Percentiles rank a stretch among this genome's conserved stretches.
Evolutionary conservation across 2,329 filamentous ascomycete genomes (phyloP).

Genomic region (Exophiala viscosa): DNA sequence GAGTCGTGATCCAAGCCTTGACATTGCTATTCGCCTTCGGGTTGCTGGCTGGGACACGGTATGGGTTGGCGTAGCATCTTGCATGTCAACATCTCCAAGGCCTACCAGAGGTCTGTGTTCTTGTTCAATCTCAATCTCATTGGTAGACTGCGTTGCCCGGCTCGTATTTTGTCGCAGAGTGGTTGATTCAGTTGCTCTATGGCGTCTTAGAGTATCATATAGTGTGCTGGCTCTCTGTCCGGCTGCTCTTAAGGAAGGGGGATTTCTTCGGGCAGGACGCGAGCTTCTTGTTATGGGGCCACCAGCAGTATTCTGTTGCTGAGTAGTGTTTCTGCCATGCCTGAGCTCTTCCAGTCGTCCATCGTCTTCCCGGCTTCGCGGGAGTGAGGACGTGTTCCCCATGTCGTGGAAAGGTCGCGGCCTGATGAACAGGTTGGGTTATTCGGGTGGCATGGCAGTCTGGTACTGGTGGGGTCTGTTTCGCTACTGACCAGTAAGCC

Average conservation of each 20-base stretch:
- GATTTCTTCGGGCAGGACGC: conserved; percentile 16
- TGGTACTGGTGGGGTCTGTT: not conserved
- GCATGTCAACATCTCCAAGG: conserved; percentile 31
- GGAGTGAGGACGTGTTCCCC: conserved; percentile 21
- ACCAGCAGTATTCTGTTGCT: not conserved
- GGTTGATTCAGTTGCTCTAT: conserved; percentile 22
- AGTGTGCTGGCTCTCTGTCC: conserved; percentile 22
- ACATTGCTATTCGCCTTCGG: conserved; percentile 46
- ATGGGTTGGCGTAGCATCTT: conserved; percentile 24
- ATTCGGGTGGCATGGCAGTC: conserved; percentile 18
- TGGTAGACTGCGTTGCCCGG: conserved; percentile 17
- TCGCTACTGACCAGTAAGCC: not conserved
- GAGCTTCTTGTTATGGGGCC: conserved; percentile 7
- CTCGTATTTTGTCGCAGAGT: conserved; percentile 11
- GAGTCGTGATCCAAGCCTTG: conserved; percentile 45
- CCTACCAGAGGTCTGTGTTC: conserved; percentile 37
- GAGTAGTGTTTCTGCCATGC: conserved; percentile 4
- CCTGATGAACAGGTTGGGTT: conserved; percentile 8
- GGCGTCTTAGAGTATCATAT: conserved; percentile 29
- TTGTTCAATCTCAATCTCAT: conserved; percentile 36
- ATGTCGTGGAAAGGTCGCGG: conserved; percentile 11
- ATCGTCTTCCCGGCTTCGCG: conserved; percentile 9
- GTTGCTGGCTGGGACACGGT: conserved; percentile 29
- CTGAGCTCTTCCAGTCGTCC: conserved; percentile 15
- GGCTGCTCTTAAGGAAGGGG: conserved; percentile 13